Conservation (phyloP, 1,284 basidiomycete species). For the Cryptococcus jaspeensis region DNA sequence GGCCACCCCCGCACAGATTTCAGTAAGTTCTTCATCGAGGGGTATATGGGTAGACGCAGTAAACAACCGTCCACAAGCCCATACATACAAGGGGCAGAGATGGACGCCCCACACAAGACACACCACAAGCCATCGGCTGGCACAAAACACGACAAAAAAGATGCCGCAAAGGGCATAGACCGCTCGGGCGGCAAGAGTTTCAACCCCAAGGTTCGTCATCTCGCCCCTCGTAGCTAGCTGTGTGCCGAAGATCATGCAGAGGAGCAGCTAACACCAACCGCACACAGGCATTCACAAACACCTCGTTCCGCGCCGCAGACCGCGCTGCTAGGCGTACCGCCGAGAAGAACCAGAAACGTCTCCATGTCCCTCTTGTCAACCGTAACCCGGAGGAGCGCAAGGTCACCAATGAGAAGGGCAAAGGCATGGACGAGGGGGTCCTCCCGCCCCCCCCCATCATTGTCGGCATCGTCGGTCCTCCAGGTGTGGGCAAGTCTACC, state of each 20-base stretch:
- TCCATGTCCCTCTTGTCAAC: slow-evolving; percentile 95
- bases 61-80: background rate
- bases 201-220: slow-evolving; percentile 79
- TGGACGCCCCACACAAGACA: slow-evolving; percentile 63
- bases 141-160: slow-evolving; percentile 72
- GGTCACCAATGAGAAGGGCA: slow-evolving; percentile 46
- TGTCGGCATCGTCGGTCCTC: slow-evolving; percentile 94
- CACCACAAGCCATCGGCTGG: slow-evolving; percentile 73
- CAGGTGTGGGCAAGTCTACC: slow-evolving; percentile 96
- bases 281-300: slow-evolving; percentile 76
- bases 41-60: slow-evolving; percentile 1
- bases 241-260: too few relatives aligned
- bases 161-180: slow-evolving; percentile 64
- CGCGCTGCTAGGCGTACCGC: slow-evolving; percentile 84
- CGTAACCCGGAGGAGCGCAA: slow-evolving; percentile 80
- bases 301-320: slow-evolving; percentile 83
- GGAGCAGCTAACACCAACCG: too few relatives aligned
- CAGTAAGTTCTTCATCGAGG: slow-evolving; percentile 2
- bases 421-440: slow-evolving; percentile 47
- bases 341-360: slow-evolving; percentile 88
- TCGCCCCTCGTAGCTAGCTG: background rate
- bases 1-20: background rate
- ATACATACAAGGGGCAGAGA: slow-evolving; percentile 3
- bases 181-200: slow-evolving; percentile 59
- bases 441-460: slow-evolving; percentile 84